phyloP scores from a whole-genome alignment of 768 basidiomycete species.

The Termitomyces sp. region DNA sequence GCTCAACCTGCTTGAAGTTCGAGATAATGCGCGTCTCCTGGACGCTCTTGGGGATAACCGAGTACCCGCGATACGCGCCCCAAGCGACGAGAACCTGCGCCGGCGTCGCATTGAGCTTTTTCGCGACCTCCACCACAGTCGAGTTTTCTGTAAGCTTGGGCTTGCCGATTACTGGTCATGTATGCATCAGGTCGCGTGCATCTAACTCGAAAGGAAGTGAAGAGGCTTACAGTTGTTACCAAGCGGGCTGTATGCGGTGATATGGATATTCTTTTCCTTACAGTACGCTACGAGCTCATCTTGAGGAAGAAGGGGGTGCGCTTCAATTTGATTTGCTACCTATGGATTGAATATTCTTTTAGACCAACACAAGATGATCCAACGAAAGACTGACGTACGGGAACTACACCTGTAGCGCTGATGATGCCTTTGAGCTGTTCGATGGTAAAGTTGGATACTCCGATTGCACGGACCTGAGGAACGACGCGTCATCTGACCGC shows the following conservation, averaged over 20 bases:
- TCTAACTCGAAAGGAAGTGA: not conserved
- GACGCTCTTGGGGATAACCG: constrained; percentile 85
- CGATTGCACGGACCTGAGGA: constrained; percentile 60
- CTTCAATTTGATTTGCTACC: constrained; percentile 79
- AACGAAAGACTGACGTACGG: constrained; percentile 39
- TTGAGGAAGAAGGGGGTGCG: constrained; percentile 78
- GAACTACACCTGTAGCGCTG: constrained; percentile 68
- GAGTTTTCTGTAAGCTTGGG: constrained; percentile 70
- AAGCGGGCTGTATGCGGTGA: constrained; percentile 68
- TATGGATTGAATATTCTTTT: constrained; percentile 19
- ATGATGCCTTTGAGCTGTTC: constrained; percentile 66
- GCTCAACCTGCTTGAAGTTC: constrained; percentile 75
- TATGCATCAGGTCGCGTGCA: not conserved
- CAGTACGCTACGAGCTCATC: constrained; percentile 70
- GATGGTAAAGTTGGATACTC: constrained; percentile 82
- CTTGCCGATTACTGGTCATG: constrained; percentile 49
- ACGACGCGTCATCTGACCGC: constrained; percentile 4
- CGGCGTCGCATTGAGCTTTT: constrained; percentile 59
- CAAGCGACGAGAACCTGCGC: constrained; percentile 86
- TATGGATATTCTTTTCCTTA: constrained; percentile 65
- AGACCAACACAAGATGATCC: not conserved
- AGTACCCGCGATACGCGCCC: constrained; percentile 72
- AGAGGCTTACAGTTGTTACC: constrained; percentile 70
- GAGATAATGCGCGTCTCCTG: constrained; percentile 66
- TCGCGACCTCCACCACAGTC: constrained; percentile 59